These are phyloP conservation scores for Reutealis trisperma DNA, from an alignment of 345 rosid genomes.

Conservation along the genomic window DNA sequence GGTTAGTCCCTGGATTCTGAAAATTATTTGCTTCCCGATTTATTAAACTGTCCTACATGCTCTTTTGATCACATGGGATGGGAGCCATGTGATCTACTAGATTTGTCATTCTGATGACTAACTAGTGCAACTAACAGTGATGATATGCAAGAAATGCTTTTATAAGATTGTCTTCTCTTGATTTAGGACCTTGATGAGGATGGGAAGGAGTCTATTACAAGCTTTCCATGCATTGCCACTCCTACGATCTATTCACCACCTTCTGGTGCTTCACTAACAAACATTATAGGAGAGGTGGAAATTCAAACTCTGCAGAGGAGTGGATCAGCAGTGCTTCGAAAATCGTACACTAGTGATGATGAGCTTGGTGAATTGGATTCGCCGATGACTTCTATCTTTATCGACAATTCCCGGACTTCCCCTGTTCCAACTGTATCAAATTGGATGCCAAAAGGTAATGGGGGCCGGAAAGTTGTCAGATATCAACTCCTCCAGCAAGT, in stretches of 20 bases:
- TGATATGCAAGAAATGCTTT: neutral
- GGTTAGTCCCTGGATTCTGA: conserved; percentile 46
- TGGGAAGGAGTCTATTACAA: conserved; percentile 44
- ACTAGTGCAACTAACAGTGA: neutral
- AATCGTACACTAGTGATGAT: conserved; percentile 81
- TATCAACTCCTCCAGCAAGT: conserved; percentile 60
- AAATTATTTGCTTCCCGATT: neutral
- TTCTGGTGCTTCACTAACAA: conserved; percentile 44
- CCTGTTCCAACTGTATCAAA: conserved; percentile 4
- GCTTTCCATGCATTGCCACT: conserved; percentile 61
- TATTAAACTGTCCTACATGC: neutral
- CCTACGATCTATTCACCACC: conserved; percentile 67
- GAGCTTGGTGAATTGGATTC: conserved; percentile 88
- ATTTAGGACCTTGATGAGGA: conserved; percentile 50
- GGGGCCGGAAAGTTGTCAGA: conserved; percentile 21
- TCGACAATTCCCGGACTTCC: conserved; percentile 39
- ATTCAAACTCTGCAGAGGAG: conserved; percentile 48
- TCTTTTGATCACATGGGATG: neutral
- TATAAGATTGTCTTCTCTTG: conserved; percentile 1
- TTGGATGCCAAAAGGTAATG: conserved; percentile 18
- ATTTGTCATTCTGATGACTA: neutral
- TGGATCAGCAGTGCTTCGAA: conserved; percentile 56
- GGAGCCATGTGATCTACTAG: neutral
- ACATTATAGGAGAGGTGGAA: conserved; percentile 57
- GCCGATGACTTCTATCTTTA: conserved; percentile 52